Conservation (phyloP, 805 yeast species). For the Kluyveromyces nonfermentans region DNA sequence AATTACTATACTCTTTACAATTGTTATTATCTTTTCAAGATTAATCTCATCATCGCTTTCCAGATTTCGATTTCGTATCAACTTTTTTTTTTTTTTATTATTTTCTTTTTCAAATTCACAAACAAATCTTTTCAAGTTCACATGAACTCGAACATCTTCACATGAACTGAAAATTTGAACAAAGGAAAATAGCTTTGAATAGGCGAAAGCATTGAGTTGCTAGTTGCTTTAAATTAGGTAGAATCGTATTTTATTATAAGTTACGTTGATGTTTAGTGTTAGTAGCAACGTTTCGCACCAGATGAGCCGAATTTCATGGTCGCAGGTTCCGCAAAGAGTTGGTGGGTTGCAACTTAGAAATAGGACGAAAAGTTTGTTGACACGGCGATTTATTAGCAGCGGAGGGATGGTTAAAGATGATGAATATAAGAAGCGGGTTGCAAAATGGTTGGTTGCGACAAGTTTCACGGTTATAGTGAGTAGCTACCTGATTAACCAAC, state of each 20-base stretch:
- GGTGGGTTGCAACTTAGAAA: slow-evolving; percentile 17
- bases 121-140: background rate
- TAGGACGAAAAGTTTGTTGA: slow-evolving; percentile 20
- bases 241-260: background rate
- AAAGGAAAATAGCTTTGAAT: too few relatives aligned
- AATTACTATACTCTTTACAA: too few relatives aligned
- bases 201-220: too few relatives aligned
- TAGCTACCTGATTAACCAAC: slow-evolving; percentile 14
- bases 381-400: slow-evolving; percentile 13
- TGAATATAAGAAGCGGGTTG: slow-evolving; percentile 6
- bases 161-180: background rate
- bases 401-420: background rate
- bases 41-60: too few relatives aligned
- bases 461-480: slow-evolving; percentile 25
- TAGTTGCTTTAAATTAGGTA: background rate
- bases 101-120: background rate
- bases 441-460: slow-evolving; percentile 24
- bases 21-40: too few relatives aligned
- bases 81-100: background rate
- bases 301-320: slow-evolving; percentile 55
- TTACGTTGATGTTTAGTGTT: background rate
- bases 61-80: background rate
- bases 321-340: slow-evolving; percentile 42
- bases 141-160: background rate
- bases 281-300: background rate